A percentile compares a stretch with the other conserved stretches of the same genome.
Evolutionary conservation across 164 flowering plant species (phyloP).

Genomic region (Houttuynia cordata): DNA sequence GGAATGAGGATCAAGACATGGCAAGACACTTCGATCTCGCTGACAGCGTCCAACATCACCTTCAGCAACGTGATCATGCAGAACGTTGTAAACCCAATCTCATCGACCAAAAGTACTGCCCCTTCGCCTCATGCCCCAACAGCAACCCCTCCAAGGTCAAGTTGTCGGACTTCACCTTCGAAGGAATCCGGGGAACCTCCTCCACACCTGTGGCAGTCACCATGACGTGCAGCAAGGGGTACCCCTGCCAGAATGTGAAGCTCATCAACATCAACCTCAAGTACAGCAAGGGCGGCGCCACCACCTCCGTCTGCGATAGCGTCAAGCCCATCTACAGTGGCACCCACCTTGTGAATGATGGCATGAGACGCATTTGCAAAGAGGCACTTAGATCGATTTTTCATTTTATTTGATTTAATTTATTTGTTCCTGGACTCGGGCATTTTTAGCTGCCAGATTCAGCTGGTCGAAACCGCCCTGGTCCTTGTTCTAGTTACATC

Average conservation of each 20-base stretch:
- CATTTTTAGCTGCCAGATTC: too few species aligned
- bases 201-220: conserved; percentile 34
- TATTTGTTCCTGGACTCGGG: too few species aligned
- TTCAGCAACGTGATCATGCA: conserved; percentile 47
- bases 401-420: too few species aligned
- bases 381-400: too few species aligned
- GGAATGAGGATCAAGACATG: conserved; percentile 71
- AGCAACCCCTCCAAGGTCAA: conserved; percentile 34
- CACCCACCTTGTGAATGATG: conserved; percentile 40
- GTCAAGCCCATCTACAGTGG: conserved; percentile 39
- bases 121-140: conserved; percentile 12
- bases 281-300: conserved; percentile 9
- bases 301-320: conserved; percentile 28
- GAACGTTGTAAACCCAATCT: conserved; percentile 51
- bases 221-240: conserved; percentile 38
- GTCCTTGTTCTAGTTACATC: too few species aligned
- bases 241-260: conserved; percentile 41
- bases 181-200: conserved; percentile 52
- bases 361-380: too few species aligned
- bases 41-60: conserved; percentile 41
- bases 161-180: conserved; percentile 36
- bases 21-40: conserved; percentile 49
- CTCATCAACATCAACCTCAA: conserved; percentile 34
- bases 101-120: conserved; percentile 52
- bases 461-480: too few species aligned